A percentile compares a stretch with the other conserved stretches of the same genome.
Evolutionary conservation across 768 basidiomycete species (phyloP).

Genomic region (Leccinum subgranulosum): DNA sequence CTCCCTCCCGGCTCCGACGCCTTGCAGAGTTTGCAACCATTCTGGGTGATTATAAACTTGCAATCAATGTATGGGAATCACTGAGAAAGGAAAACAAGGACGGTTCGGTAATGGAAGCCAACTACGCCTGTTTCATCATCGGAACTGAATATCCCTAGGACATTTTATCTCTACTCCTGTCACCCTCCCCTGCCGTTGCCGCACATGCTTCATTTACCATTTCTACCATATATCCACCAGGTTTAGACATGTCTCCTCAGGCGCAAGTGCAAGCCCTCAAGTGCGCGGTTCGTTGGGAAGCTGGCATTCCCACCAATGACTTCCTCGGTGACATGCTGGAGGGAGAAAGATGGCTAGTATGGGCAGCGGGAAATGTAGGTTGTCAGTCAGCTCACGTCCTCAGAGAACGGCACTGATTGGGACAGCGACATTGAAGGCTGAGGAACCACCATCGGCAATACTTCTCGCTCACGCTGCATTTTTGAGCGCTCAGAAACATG

Average conservation of each 20-base stretch:
- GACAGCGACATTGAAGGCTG: constrained; percentile 51
- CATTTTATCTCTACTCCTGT: constrained; percentile 68
- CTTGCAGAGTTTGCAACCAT: constrained; percentile 95
- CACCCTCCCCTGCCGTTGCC: constrained; percentile 60
- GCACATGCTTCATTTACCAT: constrained; percentile 64
- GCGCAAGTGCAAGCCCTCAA: constrained; percentile 67
- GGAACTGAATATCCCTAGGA: constrained; percentile 49
- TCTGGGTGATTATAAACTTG: constrained; percentile 85
- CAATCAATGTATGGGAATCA: constrained; percentile 80
- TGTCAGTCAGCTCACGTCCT: not conserved
- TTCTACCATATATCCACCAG: constrained; percentile 41
- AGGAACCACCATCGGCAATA: constrained; percentile 79
- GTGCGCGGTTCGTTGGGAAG: constrained; percentile 77
- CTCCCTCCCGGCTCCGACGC: constrained; percentile 74
- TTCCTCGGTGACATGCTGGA: constrained; percentile 58
- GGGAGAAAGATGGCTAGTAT: constrained; percentile 84
- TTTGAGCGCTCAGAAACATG: constrained; percentile 55
- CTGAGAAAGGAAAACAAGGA: constrained; percentile 83
- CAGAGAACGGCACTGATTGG: constrained; percentile 24
- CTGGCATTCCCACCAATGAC: constrained; percentile 53
- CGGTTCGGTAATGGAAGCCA: constrained; percentile 59
- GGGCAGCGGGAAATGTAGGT: constrained; percentile 79
- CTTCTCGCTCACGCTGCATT: constrained; percentile 78
- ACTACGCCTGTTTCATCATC: not conserved
- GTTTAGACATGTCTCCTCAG: constrained; percentile 51